Evolutionary conservation across 495 filamentous ascomycete species (phyloP).

Genomic region (Physcia stellaris): DNA sequence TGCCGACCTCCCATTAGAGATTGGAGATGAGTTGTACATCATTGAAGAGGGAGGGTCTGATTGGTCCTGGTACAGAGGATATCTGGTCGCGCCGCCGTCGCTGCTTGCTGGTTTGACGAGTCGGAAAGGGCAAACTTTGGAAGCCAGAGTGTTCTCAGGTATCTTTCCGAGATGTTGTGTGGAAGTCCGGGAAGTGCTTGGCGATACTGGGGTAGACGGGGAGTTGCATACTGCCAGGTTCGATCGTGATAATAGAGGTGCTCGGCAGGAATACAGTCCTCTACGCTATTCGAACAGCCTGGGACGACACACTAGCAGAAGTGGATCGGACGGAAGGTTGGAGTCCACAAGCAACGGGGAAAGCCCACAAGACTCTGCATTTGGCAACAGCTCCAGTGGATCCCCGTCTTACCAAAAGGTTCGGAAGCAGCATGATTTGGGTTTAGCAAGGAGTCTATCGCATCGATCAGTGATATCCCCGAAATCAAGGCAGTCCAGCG

Average conservation of each 20-base stretch:
- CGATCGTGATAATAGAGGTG: constrained; percentile 4
- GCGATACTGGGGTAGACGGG: constrained; percentile 37
- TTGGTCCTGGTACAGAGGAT: constrained; percentile 86
- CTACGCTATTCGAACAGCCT: constrained; percentile 5
- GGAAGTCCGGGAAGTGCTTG: constrained; percentile 64
- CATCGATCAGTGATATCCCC: constrained; percentile 11
- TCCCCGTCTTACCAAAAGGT: constrained; percentile 2
- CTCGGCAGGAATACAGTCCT: constrained; percentile 3
- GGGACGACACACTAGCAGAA: constrained; percentile 5
- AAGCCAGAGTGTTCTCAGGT: constrained; percentile 89
- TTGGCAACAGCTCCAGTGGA: constrained; percentile 1
- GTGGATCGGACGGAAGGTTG: neutral
- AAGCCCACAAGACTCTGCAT: constrained; percentile 1
- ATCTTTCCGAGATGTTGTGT: constrained; percentile 93
- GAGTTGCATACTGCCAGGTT: constrained; percentile 4
- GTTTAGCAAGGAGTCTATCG: constrained; percentile 12
- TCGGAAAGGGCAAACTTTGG: constrained; percentile 81
- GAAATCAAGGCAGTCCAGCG: constrained; percentile 8
- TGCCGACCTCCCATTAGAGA: constrained; percentile 89
- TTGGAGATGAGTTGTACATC: constrained; percentile 96
- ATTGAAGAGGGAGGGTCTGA: constrained; percentile 85
- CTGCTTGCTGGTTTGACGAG: constrained; percentile 85
- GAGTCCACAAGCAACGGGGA: constrained; percentile 5
- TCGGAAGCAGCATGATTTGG: neutral
- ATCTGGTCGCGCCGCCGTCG: constrained; percentile 86